A percentile compares a stretch with the other conserved stretches of the same genome.
phyloP scores from a whole-genome alignment of 257 asterid species.

The Mitragyna speciosa region DNA sequence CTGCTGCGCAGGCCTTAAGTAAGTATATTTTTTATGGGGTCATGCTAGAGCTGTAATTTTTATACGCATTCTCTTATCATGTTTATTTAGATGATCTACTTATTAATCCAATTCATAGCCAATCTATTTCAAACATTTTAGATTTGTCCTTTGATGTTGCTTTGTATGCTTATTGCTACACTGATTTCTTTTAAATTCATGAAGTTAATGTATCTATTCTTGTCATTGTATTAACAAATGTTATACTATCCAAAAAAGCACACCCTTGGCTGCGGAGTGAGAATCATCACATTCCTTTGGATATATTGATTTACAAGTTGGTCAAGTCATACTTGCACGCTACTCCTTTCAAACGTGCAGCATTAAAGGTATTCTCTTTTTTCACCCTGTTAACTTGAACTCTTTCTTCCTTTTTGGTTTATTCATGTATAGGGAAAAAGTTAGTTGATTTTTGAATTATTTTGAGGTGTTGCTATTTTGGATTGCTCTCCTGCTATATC shows the following conservation, averaged over 20 bases:
- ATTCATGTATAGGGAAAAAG: not conserved
- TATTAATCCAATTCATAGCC: not conserved
- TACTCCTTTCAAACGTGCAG: conserved; percentile 92
- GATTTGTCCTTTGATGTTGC: not conserved
- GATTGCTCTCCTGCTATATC: not conserved
- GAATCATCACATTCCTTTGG: conserved; percentile 85
- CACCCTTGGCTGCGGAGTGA: conserved; percentile 96
- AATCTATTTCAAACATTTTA: too few species aligned
- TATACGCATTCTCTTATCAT: too few species aligned
- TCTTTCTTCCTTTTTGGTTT: not conserved
- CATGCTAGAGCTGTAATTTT: not conserved
- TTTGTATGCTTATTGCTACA: not conserved
- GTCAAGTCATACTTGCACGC: conserved; percentile 83
- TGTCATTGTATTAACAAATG: conserved; percentile 15
- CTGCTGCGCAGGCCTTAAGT: conserved; percentile 99
- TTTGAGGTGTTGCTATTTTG: not conserved
- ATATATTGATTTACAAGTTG: conserved; percentile 74
- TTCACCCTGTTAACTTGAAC: not conserved
- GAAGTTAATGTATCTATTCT: not conserved
- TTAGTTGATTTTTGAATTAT: not conserved
- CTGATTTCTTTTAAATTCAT: not conserved
- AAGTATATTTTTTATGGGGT: conserved; percentile 29
- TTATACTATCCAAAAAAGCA: conserved; percentile 39
- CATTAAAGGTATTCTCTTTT: conserved; percentile 62
- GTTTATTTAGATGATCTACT: not conserved